Evolutionary conservation across 2,329 filamentous ascomycete genomes (phyloP).

Genomic region (Remersonia thermophila): DNA sequence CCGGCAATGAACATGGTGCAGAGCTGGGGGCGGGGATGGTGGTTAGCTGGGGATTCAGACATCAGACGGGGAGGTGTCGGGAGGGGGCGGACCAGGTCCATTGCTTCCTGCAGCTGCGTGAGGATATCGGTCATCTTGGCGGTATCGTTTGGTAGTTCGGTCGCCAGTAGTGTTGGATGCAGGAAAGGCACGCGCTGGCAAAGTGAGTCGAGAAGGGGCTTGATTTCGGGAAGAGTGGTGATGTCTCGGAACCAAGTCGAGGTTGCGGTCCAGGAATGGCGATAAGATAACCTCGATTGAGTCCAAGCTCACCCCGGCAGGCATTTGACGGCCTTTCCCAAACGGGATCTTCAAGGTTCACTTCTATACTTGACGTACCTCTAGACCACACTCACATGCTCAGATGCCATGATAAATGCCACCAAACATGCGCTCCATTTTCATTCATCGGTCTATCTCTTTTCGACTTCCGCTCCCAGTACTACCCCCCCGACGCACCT

Average conservation of each 20-base stretch:
- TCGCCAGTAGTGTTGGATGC: too few species aligned
- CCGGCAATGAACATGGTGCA: constrained; percentile 57
- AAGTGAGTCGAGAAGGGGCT: too few species aligned
- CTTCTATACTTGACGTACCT: too few species aligned
- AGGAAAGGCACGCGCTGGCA: too few species aligned
- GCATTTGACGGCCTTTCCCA: too few species aligned
- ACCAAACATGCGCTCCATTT: too few species aligned
- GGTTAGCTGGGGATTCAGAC: not conserved
- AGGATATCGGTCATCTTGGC: constrained; percentile 57
- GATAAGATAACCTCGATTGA: constrained; percentile 1
- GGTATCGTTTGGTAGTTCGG: too few species aligned
- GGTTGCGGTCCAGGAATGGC: not conserved
- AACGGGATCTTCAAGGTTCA: too few species aligned
- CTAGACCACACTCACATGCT: too few species aligned
- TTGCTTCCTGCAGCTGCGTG: constrained; percentile 73
- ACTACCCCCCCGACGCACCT: not conserved
- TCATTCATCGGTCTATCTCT: not conserved
- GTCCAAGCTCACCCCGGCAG: too few species aligned
- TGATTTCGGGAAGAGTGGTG: not conserved
- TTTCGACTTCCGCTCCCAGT: not conserved
- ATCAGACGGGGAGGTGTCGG: not conserved
- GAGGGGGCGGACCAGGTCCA: constrained; percentile 53
- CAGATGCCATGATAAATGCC: too few species aligned
- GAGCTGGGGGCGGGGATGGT: constrained; percentile 38
- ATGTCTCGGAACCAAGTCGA: not conserved